These are phyloP conservation scores for Capillidium rhysosporum DNA, from an alignment of 371 early-diverging fungal genomes.

Conservation along the genomic window DNA sequence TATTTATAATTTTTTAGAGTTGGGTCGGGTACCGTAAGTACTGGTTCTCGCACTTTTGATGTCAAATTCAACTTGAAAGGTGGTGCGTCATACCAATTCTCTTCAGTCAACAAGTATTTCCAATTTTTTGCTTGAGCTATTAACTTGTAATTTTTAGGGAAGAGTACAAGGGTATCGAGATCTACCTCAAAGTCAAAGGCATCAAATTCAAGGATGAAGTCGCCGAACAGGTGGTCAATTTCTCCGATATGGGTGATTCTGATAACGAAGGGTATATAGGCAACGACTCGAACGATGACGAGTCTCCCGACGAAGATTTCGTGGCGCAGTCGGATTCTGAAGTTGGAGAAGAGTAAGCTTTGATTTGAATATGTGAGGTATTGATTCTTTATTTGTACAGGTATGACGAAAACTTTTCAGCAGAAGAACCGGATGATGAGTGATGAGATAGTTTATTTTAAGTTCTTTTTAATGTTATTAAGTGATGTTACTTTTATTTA, in stretches of 20 bases:
- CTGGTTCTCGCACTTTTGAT: slow-evolving; percentile 80
- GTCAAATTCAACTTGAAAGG: slow-evolving; percentile 71
- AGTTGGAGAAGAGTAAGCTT: background rate
- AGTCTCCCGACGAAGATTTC: slow-evolving; percentile 17
- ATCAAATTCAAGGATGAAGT: slow-evolving; percentile 5
- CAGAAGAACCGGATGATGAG: slow-evolving; percentile 2
- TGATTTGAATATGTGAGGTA: background rate
- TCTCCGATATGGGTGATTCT: slow-evolving; percentile 6
- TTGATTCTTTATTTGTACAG: slow-evolving; percentile 1
- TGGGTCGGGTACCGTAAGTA: slow-evolving; percentile 32
- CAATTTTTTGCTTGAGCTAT: background rate
- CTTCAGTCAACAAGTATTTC: slow-evolving; percentile 47
- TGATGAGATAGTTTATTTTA: no score
- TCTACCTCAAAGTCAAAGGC: slow-evolving; percentile 31
- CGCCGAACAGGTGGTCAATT: slow-evolving; percentile 1
- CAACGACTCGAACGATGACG: slow-evolving; percentile 12
- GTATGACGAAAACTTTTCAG: slow-evolving; percentile 1
- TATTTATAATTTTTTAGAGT: slow-evolving; percentile 25
- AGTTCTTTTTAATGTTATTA: no score
- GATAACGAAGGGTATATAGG: slow-evolving; percentile 10
- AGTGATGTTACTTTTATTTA: no score
- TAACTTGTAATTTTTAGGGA: slow-evolving; percentile 25
- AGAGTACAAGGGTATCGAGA: slow-evolving; percentile 65
- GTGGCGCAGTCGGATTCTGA: slow-evolving; percentile 7
- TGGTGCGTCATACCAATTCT: slow-evolving; percentile 64